Base-by-base conservation (phyloP, 75 land plant genomes). In the Ceratopteris richardii region DNA sequence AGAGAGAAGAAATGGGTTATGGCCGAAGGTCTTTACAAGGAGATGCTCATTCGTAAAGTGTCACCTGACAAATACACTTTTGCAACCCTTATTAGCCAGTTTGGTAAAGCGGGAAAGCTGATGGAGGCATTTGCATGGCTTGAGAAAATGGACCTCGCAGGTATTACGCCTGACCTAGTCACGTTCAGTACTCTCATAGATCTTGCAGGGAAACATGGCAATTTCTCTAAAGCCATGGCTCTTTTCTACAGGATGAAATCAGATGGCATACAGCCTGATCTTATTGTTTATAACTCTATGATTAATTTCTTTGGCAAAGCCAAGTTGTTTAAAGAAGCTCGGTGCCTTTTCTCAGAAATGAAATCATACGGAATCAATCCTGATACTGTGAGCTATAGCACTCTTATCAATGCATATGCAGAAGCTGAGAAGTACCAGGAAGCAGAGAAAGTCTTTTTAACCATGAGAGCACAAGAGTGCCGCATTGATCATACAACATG, bases 151-250 rank as follows among this genome's bases (percentile, higher is more conserved):
- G 92, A 86, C 69, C 75, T 72, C 40, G 85, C 79, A 30, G 63
- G 80, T 0, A 77, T 90, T 18, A 33, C 58, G 3, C 93, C 87
- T 3, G 99, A 95, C 53, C 76, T 95, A 30, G 72, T 87, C 22
- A 77, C 82, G 63, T 90, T 72, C 70, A 75, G 92, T 62, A 95
- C 82, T 37, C 71, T 95, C 61, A 90, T 95, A 62, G 84, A 81
- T 63, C 75, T 95, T 24, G 78, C 91, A 14, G 75, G 85, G 20
- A 83, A 82, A 64, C 58, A 81, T 11, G 48, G 69, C 44, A 83
- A 94, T 57, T 91, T 77, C 53, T 62, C 85, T 11, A 86, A 86
- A 75, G 99, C 92, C 1, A 69, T 85, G 36, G 72, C 92, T 7
- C 78, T 95, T 39, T 90, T 82, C 63, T 73, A 78, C 11, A 82